Evolutionary conservation across 2,329 filamentous ascomycete species (phyloP), one percentile per base, ranked within the genome.

Genomic region (Monilinia laxa): DNA sequence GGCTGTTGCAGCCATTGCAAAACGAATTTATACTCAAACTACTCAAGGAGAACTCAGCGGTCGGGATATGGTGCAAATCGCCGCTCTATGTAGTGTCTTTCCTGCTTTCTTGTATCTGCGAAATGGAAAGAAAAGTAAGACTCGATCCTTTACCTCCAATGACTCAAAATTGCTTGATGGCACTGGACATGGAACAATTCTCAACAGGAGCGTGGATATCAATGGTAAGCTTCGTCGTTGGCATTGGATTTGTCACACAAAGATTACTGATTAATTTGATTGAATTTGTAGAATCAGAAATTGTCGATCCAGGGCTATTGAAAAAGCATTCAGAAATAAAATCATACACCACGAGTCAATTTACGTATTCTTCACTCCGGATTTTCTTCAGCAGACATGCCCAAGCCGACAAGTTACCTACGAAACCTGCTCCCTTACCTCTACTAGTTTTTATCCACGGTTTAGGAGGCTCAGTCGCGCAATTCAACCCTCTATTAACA

Each of bases 391-490:
- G 90, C 66, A 86, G 86, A 65, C 95, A 97, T 78, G 85, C 88
- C 25, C 92, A 97, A 75, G 87, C 89, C n/a, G 85, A 88, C 68
- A 91, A 95, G 76, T 83, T 98, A 4, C 92, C 92, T 3, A 84
- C 82, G 53, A 83, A 87, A 69, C 91, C 92, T 1, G 83, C 85
- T 0, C 88, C 91, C 0, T 79, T 97, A 14, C 95, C 95, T 1
- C 80, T 99, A 12, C 80, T 98, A 4, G 93, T 98, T 54, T 97
- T 96, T 75, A 83, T 98, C 67, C 95, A 98, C 75, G 95, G 95
- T 1, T 83, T 98, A 12, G 95, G 94, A n/a, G 95, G 95, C 59
- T 96, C 92, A 0, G 85, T 93, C 31, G 90, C 92, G 14, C 95
- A 98, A 75, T 98, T 97, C 75, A 85, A 91, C 65, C 87, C 90